A percentile compares a stretch with the other conserved stretches of the same genome.
Evolutionary conservation across 306 rosid genomes (phyloP).

Genomic region (Corylus avellana): DNA sequence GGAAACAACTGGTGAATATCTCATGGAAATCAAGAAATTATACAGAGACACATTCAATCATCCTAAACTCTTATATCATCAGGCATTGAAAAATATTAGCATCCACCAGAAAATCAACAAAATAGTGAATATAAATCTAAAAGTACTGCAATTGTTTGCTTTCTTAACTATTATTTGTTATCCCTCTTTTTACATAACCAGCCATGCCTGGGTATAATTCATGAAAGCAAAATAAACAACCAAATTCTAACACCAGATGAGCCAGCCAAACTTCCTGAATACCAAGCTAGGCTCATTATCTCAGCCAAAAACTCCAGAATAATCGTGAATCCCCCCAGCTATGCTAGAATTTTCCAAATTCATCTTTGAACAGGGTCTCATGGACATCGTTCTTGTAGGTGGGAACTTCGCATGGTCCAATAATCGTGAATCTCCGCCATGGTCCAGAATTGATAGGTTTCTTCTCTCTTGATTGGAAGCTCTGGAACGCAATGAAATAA

Average conservation of each 20-base stretch:
- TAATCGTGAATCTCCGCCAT: too few relatives aligned
- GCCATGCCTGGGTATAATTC: background rate
- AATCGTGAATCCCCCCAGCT: too few relatives aligned
- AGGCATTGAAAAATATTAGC: background rate
- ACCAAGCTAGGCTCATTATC: background rate
- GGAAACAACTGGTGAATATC: background rate
- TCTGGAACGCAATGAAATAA: background rate
- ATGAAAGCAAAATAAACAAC: background rate
- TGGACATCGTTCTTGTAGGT: too few relatives aligned
- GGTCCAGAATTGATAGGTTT: too few relatives aligned
- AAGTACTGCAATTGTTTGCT: background rate
- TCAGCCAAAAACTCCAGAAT: background rate
- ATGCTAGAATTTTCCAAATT: too few relatives aligned
- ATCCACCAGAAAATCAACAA: background rate
- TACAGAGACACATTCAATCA: background rate
- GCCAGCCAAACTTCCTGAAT: background rate
- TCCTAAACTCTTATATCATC: background rate
- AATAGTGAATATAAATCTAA: background rate
- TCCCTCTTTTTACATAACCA: background rate
- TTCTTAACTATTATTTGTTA: background rate
- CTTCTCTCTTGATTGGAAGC: too few relatives aligned
- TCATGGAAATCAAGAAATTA: background rate
- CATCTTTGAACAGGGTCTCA: too few relatives aligned
- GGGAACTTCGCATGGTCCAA: too few relatives aligned
- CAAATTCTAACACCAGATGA: background rate